A percentile compares a stretch with the other conserved stretches of the same genome.
Conservation (phyloP, 495 filamentous ascomycete species). For the Aspergillus funiculosus region DNA sequence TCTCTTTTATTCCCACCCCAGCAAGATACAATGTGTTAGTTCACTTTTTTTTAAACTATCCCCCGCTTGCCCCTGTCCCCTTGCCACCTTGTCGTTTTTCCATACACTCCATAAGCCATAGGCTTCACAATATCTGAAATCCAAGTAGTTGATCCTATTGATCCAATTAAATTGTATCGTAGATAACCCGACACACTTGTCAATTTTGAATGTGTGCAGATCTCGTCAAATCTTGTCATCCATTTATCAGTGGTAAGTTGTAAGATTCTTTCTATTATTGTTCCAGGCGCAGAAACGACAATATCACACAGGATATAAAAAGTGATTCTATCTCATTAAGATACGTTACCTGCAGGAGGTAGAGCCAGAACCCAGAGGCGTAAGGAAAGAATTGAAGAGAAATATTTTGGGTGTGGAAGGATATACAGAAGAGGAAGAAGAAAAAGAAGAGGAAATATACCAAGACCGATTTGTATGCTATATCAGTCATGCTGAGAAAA, state of each 20-base stretch:
- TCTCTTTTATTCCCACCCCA: constrained; percentile 45
- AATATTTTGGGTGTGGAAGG: neutral
- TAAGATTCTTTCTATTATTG: too few species aligned
- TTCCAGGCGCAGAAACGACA: too few species aligned
- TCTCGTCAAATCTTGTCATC: too few species aligned
- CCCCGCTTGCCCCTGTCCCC: constrained; percentile 12
- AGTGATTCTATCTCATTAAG: neutral
- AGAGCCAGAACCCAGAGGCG: neutral
- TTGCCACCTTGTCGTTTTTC: constrained; percentile 10
- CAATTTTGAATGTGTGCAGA: too few species aligned
- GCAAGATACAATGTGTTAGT: constrained; percentile 44
- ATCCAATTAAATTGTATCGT: neutral
- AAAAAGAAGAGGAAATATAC: neutral
- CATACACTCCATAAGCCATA: constrained; percentile 14
- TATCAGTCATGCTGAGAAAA: neutral
- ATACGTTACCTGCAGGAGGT: neutral
- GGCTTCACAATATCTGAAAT: constrained; percentile 18
- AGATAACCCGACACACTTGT: too few species aligned
- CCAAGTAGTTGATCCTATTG: constrained; percentile 16
- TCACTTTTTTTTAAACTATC: constrained; percentile 32
- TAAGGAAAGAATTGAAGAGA: neutral
- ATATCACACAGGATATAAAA: too few species aligned
- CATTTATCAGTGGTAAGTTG: too few species aligned
- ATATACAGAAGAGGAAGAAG: constrained; percentile 1
- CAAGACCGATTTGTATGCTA: neutral